Base-by-base conservation (phyloP, 2,329 filamentous ascomycete genomes). In the Tolypocladium guangdongense region DNA sequence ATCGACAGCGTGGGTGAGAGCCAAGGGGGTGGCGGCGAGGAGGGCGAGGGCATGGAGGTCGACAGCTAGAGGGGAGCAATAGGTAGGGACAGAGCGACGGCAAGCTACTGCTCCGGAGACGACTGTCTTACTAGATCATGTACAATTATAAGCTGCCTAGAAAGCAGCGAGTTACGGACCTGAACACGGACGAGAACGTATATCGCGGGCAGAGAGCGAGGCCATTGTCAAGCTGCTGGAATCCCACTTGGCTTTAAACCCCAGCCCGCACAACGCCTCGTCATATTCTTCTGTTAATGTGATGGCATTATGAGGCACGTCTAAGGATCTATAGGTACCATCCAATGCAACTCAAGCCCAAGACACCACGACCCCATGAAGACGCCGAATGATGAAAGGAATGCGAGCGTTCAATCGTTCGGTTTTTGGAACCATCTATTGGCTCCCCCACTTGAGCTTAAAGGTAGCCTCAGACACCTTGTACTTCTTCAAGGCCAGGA, bases 361-460 rank as follows among this genome's bases (percentile, higher is more conserved):
- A 41, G 18, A 32, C 24, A 35, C 7, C 2, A 3, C 27, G n/a
- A n/a, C 20, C 16, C 52, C n/a, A 27, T 37, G 30, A 45, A 53
- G 35, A 52, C 33, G 43, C 33, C 33, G 20, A 24, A 33, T 22
- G 16, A 30, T 20, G 48, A 45, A 8, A 32, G 20, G 14, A 37
- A 12, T 18, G 24, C 11, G 1, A 7, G 18, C 11, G 4, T 7
- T 20, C 16, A 32, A 24, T 6, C 16, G 5, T 20, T 2, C 18
- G 8, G 18, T 46, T 32, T 4, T 2, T 11, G 4, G 7, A 32
- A 2, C 11, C 20, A n/a, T 58, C 64, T 76, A 85, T 67, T 85
- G 78, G 59, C 78, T 80, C 4, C 80, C 84, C 93, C 93, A 99
- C 55, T 90, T 77, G 68, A 97, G 72, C 62, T 91, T 84, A 67